A percentile compares a stretch with the other conserved stretches of the same genome.
Evolutionary conservation across 1,139 yeast genomes (phyloP).

Genomic region (Kodamaea sp.): DNA sequence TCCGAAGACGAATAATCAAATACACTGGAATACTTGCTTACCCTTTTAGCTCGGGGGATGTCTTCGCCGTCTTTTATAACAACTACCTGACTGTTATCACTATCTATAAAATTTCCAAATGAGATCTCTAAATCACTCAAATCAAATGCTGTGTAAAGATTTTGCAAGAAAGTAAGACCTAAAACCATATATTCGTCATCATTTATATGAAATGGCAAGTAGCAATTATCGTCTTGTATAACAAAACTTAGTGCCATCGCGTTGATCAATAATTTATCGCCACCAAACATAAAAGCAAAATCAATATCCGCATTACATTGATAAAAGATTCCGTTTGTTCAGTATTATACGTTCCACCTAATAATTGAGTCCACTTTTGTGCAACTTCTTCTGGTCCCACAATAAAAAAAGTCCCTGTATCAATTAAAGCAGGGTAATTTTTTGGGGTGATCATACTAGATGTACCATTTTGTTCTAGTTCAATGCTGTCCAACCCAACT

Average conservation of each 20-base stretch:
- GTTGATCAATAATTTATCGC: neutral
- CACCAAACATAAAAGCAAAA: conserved; percentile 3
- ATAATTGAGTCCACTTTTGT: conserved; percentile 1
- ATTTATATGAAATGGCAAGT: conserved; percentile 1
- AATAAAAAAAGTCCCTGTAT: conserved; percentile 5
- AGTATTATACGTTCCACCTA: neutral
- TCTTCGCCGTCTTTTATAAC: conserved; percentile 3
- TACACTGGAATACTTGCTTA: neutral
- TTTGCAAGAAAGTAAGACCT: conserved; percentile 3
- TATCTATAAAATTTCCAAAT: conserved; percentile 5
- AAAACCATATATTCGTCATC: conserved; percentile 4
- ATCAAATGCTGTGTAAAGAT: conserved; percentile 6
- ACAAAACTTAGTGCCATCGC: conserved; percentile 1
- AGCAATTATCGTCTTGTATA: neutral
- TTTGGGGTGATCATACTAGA: conserved; percentile 2
- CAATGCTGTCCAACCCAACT: conserved; percentile 5
- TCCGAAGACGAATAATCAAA: conserved; percentile 1
- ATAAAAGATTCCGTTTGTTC: neutral
- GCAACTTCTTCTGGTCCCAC: conserved; percentile 3
- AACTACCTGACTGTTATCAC: neutral
- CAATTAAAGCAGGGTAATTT: conserved; percentile 5
- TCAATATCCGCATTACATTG: conserved; percentile 1
- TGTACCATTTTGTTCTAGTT: neutral
- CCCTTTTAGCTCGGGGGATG: conserved; percentile 1
- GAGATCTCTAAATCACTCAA: conserved; percentile 6